A percentile compares a stretch with the other conserved stretches of the same genome.
Conservation (phyloP, 169 alveolate genomes). For the Cryptosporidium tyzzeri region DNA sequence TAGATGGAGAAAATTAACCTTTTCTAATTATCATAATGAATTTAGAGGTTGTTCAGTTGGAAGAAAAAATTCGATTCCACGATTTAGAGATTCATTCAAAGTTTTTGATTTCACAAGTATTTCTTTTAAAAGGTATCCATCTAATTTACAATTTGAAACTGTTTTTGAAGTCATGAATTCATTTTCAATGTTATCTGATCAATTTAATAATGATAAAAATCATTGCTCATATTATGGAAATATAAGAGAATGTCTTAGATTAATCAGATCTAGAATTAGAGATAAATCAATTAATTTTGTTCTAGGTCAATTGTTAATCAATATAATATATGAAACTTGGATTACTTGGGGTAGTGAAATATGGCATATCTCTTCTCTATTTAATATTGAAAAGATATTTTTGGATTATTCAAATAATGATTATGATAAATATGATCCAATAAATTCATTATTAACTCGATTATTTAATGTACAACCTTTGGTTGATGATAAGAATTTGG, state of each 20-base stretch:
- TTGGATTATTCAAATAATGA: not conserved
- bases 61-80: not conserved
- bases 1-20: slow-evolving; percentile 35
- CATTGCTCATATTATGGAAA: slow-evolving; percentile 27
- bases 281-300: not conserved
- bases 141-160: not conserved
- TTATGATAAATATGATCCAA: not conserved
- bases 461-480: slow-evolving; percentile 30
- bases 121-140: not conserved
- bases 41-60: slow-evolving; percentile 32
- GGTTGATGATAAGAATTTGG: slow-evolving; percentile 1
- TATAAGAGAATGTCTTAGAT: slow-evolving; percentile 37
- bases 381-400: slow-evolving; percentile 12
- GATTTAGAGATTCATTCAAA: not conserved
- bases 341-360: slow-evolving; percentile 56
- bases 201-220: not conserved
- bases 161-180: slow-evolving; percentile 30
- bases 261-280: slow-evolving; percentile 20
- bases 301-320: slow-evolving; percentile 22
- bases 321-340: slow-evolving; percentile 44
- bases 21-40: not conserved
- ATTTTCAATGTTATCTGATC: not conserved
- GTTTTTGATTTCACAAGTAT: slow-evolving; percentile 17
- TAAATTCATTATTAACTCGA: slow-evolving; percentile 24
- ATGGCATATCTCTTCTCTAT: slow-evolving; percentile 24